Evolutionary conservation across 306 rosid species (phyloP).

Genomic region (Ammopiptanthus mongolicus): DNA sequence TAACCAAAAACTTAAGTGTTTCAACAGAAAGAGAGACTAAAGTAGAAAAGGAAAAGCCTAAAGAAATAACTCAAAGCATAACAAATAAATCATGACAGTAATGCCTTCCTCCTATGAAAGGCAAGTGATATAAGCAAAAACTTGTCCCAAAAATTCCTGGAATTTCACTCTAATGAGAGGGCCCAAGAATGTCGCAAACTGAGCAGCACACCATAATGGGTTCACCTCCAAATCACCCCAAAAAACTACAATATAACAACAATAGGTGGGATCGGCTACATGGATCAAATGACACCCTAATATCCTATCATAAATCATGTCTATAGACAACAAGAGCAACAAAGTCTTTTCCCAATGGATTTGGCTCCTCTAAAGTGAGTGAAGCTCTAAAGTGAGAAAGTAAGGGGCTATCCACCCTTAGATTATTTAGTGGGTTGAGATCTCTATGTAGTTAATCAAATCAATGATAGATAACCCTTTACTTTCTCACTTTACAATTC

Average conservation of each 20-base stretch:
- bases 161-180: background rate
- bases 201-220: background rate
- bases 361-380: too few species aligned
- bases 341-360: too few species aligned
- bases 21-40: background rate
- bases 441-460: too few species aligned
- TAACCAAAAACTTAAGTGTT: background rate
- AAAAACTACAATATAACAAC: background rate
- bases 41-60: background rate
- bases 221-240: background rate
- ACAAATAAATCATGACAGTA: background rate
- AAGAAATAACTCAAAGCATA: background rate
- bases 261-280: too few species aligned
- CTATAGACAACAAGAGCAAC: too few species aligned
- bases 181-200: background rate
- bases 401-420: too few species aligned
- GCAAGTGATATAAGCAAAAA: background rate
- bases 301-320: too few species aligned
- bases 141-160: background rate
- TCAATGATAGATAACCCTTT: too few species aligned
- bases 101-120: background rate
- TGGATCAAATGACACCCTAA: too few species aligned
- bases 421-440: too few species aligned
- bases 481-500: too few species aligned
- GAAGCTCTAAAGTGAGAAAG: too few species aligned